Evolutionary conservation across 148 eudicot genomes (phyloP), one percentile per base, ranked within the genome.

Genomic region (Euryodendron excelsum): DNA sequence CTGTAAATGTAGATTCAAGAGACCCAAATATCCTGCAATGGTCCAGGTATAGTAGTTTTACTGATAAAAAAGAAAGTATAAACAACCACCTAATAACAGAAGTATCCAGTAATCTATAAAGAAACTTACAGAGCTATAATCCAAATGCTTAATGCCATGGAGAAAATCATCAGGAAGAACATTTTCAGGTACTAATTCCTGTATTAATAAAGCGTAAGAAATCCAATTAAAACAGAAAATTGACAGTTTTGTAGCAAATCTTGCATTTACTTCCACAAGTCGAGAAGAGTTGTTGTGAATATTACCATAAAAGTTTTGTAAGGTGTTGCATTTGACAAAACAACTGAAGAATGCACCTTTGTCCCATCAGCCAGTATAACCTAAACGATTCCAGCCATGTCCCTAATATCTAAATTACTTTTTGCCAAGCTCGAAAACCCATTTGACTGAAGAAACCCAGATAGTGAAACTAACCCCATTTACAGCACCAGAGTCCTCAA

Each of bases 281-380:
- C 27, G 36, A 23, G 8, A 75, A 8, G 9, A 74, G 45, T 4
- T 34, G 44, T 61, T 31, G 37, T 10, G 72, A 69, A 70, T 17
- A 61, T 81, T 87, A 96, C 99, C 98, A 89, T 83, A 84, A 93
- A 96, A 72, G 99, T 96, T 82, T 52, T 96, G 80, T 91, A 87
- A 62, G 98, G 93, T 31, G 98, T 96, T 15, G 99, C 97, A 85
- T 96, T 96, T 74, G 99, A 96, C 65, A 96, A 84, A 55, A 96
- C 94, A 82, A 86, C 89, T 67, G 96, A 90, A 75, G 98, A 91
- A 62, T 79, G 87, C 78, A 96, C 78, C 59, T 79, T 64, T 72
- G 93, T 88, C 69, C 97, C 98, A 84, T 96, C 97, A 69, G 97
- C 93, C 86, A 96, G 78, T 80, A 91, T 73, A 66, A 93, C 97